phyloP scores from a whole-genome alignment of 108 stramenopile species.

The Pseudonitzschia pungens region DNA sequence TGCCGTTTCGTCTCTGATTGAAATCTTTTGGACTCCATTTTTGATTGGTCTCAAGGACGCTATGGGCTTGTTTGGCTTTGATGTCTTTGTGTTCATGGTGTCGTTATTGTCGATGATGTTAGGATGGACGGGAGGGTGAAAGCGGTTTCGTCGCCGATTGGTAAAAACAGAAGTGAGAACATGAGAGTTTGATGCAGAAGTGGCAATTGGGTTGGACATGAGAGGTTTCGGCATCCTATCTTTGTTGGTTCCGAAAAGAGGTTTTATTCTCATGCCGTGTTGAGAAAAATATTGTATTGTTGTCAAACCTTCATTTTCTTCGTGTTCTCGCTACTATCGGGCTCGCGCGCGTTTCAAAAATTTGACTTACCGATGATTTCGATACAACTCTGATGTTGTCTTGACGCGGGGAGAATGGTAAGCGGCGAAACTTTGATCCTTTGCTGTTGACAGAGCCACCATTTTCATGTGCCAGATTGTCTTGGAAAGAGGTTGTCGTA shows the following conservation, averaged over 20 bases:
- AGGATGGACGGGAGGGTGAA: conserved; percentile 1
- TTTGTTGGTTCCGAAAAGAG: neutral
- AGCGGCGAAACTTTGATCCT: conserved; percentile 4
- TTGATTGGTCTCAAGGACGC: neutral
- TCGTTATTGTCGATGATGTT: neutral
- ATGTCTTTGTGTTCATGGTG: conserved; percentile 8
- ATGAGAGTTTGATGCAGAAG: conserved; percentile 9
- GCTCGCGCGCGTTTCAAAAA: conserved; percentile 14
- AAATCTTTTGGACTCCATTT: neutral
- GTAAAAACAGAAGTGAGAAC: conserved; percentile 31
- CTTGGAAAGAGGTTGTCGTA: neutral
- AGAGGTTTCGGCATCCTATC: neutral
- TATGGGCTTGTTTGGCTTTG: neutral
- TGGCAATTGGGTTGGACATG: neutral
- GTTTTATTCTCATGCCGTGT: neutral
- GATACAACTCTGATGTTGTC: neutral
- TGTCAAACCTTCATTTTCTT: neutral
- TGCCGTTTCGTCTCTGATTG: neutral
- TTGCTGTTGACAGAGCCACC: neutral
- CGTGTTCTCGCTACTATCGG: neutral
- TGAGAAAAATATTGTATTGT: neutral
- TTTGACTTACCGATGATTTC: conserved; percentile 4
- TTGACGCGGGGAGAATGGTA: conserved; percentile 6
- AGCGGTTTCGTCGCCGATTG: conserved; percentile 29
- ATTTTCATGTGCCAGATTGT: neutral